Evolutionary conservation across 345 rosid species (phyloP), one percentile per base, ranked within the genome.

Genomic region (Geranium brycei): DNA sequence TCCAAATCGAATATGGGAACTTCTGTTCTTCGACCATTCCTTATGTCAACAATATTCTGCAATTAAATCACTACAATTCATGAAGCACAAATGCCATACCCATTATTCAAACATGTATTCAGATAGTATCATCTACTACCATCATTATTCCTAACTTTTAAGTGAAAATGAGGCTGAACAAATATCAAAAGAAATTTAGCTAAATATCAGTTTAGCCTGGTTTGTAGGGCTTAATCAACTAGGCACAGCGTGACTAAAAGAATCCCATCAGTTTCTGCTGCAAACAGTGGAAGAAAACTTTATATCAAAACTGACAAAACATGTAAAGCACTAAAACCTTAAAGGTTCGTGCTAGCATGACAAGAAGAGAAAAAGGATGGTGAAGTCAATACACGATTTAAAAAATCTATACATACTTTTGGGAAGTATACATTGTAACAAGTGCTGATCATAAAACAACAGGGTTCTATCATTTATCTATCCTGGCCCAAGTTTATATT

Each of bases 1-100:
- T 85, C 97, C 91, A 90, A 76, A 76, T 93, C 86, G 71, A 91
- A 88, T 66, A 87, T 47, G 62, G 96, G 97, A 58, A 84, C 83
- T 79, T 87, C 85, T 64, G 97, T 87, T 80, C 82, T 85, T 67
- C 77, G 83, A 19, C 85, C 81, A 72, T 81, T 75, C 71, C 74
- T 81, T 68, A 88, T 73, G 78, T 93, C 95, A 30, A 77, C 68
- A 70, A 88, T 88, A 69, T 90, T 93, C 99, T 93, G 87, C 67
- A 80, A 71, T 68, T 51, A 59, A 67, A 67, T 14, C 12, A 47
- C 53, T 23, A 14, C 67, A 71, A 63, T 72, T 67, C 63, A 28
- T 66, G 47, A 51, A 64, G 16, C 32, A 32, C 17, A 62, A 11
- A 57, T 12, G 1, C 12, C 6, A 62, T 57, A 19, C 59, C 18